Evolutionary conservation across 495 filamentous ascomycete species (phyloP).

Genomic region (Annulohypoxylon maeteangense): DNA sequence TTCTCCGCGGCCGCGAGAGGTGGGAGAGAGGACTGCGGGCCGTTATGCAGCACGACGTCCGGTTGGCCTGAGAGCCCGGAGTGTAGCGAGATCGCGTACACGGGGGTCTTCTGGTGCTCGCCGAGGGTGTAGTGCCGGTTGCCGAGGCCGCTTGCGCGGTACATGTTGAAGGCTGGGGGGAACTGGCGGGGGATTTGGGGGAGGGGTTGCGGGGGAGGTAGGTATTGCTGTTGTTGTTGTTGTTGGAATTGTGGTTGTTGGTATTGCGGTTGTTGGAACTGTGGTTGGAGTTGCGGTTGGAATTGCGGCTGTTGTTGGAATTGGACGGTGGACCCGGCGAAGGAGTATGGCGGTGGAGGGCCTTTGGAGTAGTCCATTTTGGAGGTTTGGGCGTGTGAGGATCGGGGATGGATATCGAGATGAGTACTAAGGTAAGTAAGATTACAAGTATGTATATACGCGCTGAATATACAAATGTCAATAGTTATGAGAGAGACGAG

Average conservation of each 20-base stretch:
- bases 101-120: slow-evolving; percentile 35
- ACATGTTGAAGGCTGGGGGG: slow-evolving; percentile 44
- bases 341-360: slow-evolving; percentile 1
- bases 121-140: slow-evolving; percentile 32
- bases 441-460: background rate
- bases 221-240: background rate
- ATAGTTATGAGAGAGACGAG: background rate
- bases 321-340: background rate
- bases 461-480: background rate
- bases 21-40: slow-evolving; percentile 16
- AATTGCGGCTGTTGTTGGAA: background rate
- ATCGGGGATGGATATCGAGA: background rate
- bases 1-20: slow-evolving; percentile 28
- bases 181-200: slow-evolving; percentile 32
- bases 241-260: background rate
- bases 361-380: background rate
- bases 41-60: slow-evolving; percentile 42
- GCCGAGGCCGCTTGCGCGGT: slow-evolving; percentile 16
- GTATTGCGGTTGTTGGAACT: background rate
- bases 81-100: slow-evolving; percentile 41
- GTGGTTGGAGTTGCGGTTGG: background rate
- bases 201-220: background rate
- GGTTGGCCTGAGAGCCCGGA: slow-evolving; percentile 18
- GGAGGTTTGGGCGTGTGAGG: background rate
- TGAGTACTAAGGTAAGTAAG: background rate